Base-by-base conservation (phyloP, 2,329 filamentous ascomycete species). In the Aspergillus sp. region DNA sequence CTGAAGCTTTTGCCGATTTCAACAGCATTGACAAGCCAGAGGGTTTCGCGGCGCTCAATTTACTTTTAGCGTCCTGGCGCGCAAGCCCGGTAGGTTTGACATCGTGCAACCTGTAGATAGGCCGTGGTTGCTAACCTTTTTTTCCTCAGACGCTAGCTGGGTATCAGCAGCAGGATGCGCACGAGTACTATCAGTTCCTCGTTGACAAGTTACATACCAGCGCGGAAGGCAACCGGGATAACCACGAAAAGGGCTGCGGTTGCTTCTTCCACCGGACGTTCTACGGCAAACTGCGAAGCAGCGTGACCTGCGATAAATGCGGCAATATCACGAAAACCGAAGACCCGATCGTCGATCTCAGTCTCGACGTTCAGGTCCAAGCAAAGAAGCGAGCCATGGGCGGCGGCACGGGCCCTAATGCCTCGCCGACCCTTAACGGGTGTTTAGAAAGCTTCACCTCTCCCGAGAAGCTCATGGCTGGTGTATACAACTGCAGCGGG, bases 181-280 rank as follows among this genome's bases (percentile, higher is more conserved):
- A 98, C 71, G 93, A 98, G 73, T 98, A 96, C 76, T 96, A 97
- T 74, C 92, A 96, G 71, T 97, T 96, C 70, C 84, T 98, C 35
- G 89, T 96, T 37, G 93, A 97, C 77, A 90, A 95, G 67, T 82
- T 99, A 15, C 93, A 97, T 70, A 86, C 90, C 69, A 84, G 78
- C 9, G 80, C 91, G 41, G 95, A 93, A 66, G 87, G 87, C 14
- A 87, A 90, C 63, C 83, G 84, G 40, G 88, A 87, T 69, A 84
- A 79, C 65, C 68, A 73, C 43, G 70, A 72, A 17, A 73, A 75
- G 51, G 77, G 70, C 64, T 98, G 95, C 79, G 85, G 88, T 58
- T 99, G 93, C 75, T 90, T 98, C 67, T 89, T 98, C 65, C 95
- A 98, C 73, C 90, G 93, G 70, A 93, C 91, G 0, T 97, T 97